Evolutionary conservation across 2,329 filamentous ascomycete genomes (phyloP).

Genomic region (Pyrenophora seminiperda): DNA sequence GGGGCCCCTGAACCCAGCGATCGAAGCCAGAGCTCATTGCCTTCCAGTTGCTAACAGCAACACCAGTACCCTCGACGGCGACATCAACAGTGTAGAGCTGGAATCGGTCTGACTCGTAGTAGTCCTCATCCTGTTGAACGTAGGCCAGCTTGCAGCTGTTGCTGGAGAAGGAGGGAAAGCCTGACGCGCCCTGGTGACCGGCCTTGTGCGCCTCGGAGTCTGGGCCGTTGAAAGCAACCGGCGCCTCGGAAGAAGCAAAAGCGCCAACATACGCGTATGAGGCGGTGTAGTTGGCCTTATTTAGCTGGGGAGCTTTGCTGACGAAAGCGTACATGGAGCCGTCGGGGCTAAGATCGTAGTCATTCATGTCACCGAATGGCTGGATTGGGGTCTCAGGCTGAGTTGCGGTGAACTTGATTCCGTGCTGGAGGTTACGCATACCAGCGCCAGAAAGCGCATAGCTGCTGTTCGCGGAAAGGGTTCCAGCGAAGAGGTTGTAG

Average conservation of each 20-base stretch:
- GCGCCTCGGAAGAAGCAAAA: slow-evolving; percentile 61
- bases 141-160: slow-evolving; percentile 75
- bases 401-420: slow-evolving; percentile 60
- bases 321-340: slow-evolving; percentile 69
- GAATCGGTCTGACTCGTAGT: slow-evolving; percentile 81
- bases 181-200: slow-evolving; percentile 67
- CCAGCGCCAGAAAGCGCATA: slow-evolving; percentile 39
- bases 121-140: slow-evolving; percentile 68
- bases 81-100: slow-evolving; percentile 50
- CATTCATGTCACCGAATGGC: slow-evolving; percentile 75
- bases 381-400: slow-evolving; percentile 70
- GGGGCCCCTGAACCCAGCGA: slow-evolving; percentile 33
- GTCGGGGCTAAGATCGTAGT: slow-evolving; percentile 73
- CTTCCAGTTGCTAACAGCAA: slow-evolving; percentile 40
- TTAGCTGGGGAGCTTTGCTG: slow-evolving; percentile 73
- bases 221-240: slow-evolving; percentile 44
- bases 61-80: slow-evolving; percentile 21
- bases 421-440: slow-evolving; percentile 63
- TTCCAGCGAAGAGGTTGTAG: slow-evolving; percentile 75
- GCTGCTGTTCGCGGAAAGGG: slow-evolving; percentile 51
- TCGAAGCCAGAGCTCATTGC: slow-evolving; percentile 38
- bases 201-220: slow-evolving; percentile 33
- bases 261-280: slow-evolving; percentile 78
- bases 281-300: slow-evolving; percentile 77
- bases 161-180: slow-evolving; percentile 74